These are phyloP conservation scores for Endoconidiophora laricicola DNA, from an alignment of 2,329 filamentous ascomycete genomes.

Conservation along the genomic window DNA sequence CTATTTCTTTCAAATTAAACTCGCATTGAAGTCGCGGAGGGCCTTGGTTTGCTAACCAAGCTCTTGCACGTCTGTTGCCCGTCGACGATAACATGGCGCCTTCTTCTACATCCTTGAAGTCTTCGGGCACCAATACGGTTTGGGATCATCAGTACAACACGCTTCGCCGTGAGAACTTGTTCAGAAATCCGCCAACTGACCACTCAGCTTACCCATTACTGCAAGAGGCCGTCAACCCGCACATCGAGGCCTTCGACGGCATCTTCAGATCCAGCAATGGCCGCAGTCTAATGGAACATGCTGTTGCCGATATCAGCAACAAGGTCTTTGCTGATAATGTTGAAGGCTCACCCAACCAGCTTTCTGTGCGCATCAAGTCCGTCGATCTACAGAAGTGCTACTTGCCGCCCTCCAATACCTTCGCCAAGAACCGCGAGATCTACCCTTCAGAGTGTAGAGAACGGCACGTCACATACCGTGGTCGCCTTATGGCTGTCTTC, in stretches of 20 bases:
- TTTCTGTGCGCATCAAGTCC: slow-evolving; percentile 64
- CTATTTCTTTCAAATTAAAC: no score
- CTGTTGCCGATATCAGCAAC: slow-evolving; percentile 73
- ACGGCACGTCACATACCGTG: slow-evolving; percentile 79
- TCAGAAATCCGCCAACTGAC: slow-evolving; percentile 74
- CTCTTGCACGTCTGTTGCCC: slow-evolving; percentile 1
- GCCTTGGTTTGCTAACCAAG: slow-evolving; percentile 6
- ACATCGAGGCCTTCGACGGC: slow-evolving; percentile 90
- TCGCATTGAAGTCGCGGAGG: not conserved
- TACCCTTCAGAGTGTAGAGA: slow-evolving; percentile 88
- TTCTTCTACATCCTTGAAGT: slow-evolving; percentile 4
- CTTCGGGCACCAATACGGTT: slow-evolving; percentile 41
- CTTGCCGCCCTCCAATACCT: slow-evolving; percentile 69
- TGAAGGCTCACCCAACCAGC: slow-evolving; percentile 48
- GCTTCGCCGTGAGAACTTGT: slow-evolving; percentile 70
- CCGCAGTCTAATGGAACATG: slow-evolving; percentile 44
- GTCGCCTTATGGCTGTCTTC: slow-evolving; percentile 65
- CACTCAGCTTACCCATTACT: slow-evolving; percentile 76
- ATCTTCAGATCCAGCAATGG: slow-evolving; percentile 38
- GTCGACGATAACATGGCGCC: slow-evolving; percentile 7
- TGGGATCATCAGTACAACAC: slow-evolving; percentile 85
- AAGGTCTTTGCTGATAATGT: slow-evolving; percentile 70
- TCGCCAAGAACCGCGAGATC: slow-evolving; percentile 68
- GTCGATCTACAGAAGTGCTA: slow-evolving; percentile 69
- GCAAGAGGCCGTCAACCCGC: slow-evolving; percentile 70